phyloP scores from a whole-genome alignment of 1,284 basidiomycete genomes.

The Rhodotorula sp. region DNA sequence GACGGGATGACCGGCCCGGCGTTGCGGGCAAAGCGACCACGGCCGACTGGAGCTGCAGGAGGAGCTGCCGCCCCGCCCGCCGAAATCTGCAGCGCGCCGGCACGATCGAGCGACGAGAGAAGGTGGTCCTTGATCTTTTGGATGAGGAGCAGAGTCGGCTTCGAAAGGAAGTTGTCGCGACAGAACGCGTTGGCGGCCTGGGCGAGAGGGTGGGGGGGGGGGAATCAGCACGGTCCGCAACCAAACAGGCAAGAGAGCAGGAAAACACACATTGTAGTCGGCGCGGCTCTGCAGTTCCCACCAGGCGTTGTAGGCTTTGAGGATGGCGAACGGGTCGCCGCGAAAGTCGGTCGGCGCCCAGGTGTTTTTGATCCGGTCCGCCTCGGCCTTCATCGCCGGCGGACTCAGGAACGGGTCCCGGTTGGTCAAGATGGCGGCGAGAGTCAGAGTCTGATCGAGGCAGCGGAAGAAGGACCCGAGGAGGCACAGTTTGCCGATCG shows the following conservation, averaged over 20 bases:
- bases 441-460: slow-evolving; percentile 80
- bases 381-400: slow-evolving; percentile 53
- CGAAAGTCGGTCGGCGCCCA: slow-evolving; percentile 74
- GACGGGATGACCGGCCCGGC: slow-evolving; percentile 55
- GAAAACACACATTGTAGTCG: slow-evolving; percentile 53
- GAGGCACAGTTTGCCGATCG: slow-evolving; percentile 84
- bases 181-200: slow-evolving; percentile 73
- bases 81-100: slow-evolving; percentile 60
- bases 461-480: slow-evolving; percentile 93
- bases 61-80: slow-evolving; percentile 33
- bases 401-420: slow-evolving; percentile 89
- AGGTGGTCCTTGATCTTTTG: slow-evolving; percentile 81
- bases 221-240: no score
- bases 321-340: slow-evolving; percentile 78
- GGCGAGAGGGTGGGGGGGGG: background rate
- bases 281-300: slow-evolving; percentile 65
- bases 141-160: slow-evolving; percentile 76
- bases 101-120: slow-evolving; percentile 71
- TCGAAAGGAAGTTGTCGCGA: slow-evolving; percentile 82
- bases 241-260: no score
- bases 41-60: slow-evolving; percentile 17
- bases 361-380: slow-evolving; percentile 68
- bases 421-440: slow-evolving; percentile 85
- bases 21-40: slow-evolving; percentile 13
- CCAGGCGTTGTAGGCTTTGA: slow-evolving; percentile 83